A percentile compares a stretch with the other conserved stretches of the same genome.
These are phyloP conservation scores for Cytospora schulzeri DNA, from an alignment of 2,329 filamentous ascomycete genomes.

Conservation along the genomic window DNA sequence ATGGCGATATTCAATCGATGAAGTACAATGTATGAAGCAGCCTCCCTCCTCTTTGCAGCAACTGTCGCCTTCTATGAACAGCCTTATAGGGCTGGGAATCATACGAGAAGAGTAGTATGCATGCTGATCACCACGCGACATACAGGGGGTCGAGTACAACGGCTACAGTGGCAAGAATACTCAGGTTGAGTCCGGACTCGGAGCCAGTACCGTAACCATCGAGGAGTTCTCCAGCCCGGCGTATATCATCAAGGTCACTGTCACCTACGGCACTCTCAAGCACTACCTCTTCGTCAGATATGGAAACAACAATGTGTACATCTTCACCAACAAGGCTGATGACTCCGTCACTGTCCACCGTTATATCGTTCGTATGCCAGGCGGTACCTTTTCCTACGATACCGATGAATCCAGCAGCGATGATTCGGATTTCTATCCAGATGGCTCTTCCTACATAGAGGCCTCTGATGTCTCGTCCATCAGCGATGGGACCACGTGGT, in stretches of 20 bases:
- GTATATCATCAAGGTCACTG: constrained; percentile 41
- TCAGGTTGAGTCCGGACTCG: constrained; percentile 38
- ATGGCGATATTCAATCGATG: constrained; percentile 40
- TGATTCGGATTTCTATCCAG: constrained; percentile 37
- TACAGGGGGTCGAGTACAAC: constrained; percentile 37
- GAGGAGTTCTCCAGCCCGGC: constrained; percentile 27
- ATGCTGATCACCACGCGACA: constrained; percentile 1
- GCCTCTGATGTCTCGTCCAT: constrained; percentile 36
- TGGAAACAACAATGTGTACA: constrained; percentile 43
- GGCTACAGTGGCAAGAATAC: constrained; percentile 37
- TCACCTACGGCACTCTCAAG: constrained; percentile 39
- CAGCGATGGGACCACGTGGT: constrained; percentile 39
- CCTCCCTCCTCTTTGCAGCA: not conserved
- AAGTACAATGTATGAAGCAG: constrained; percentile 32
- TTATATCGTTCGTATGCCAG: constrained; percentile 41
- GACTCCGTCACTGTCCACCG: constrained; percentile 42
- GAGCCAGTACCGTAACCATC: constrained; percentile 37
- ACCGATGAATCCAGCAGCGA: not conserved
- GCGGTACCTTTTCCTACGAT: constrained; percentile 35
- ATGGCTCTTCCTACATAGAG: constrained; percentile 39
- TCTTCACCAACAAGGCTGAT: constrained; percentile 47
- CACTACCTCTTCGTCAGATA: constrained; percentile 41
- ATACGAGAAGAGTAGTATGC: not conserved
- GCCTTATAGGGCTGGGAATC: not conserved
- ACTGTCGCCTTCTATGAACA: not conserved